Evolutionary conservation across 805 yeast genomes (phyloP).

Genomic region (Monosporozyma servazzii): DNA sequence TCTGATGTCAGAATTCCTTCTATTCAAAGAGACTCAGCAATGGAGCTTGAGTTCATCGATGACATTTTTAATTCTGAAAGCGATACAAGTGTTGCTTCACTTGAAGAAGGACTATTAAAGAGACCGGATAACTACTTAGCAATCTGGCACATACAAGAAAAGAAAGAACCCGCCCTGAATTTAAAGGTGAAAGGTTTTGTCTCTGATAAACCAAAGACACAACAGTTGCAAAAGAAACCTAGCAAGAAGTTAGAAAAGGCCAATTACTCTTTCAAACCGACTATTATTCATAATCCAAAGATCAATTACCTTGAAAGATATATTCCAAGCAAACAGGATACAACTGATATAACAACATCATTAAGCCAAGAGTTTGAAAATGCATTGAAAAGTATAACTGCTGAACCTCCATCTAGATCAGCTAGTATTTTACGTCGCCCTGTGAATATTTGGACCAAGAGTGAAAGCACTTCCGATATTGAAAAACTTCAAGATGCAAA

Average conservation of each 20-base stretch:
- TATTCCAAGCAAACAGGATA: not conserved
- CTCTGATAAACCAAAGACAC: not conserved
- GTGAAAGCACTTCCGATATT: not conserved
- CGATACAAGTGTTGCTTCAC: constrained; percentile 19
- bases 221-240: not conserved
- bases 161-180: not conserved
- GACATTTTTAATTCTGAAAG: constrained; percentile 19
- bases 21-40: constrained; percentile 10
- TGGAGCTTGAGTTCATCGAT: constrained; percentile 19
- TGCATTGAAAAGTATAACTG: constrained; percentile 1
- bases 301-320: constrained; percentile 3
- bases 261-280: constrained; percentile 8
- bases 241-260: not conserved
- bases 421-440: not conserved
- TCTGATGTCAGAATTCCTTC: constrained; percentile 3
- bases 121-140: constrained; percentile 21
- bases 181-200: not conserved
- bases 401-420: constrained; percentile 2
- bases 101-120: constrained; percentile 11
- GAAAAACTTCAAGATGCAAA: not conserved
- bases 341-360: not conserved
- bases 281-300: constrained; percentile 7
- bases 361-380: constrained; percentile 8
- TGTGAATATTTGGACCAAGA: constrained; percentile 7
- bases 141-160: constrained; percentile 28